phyloP scores from a whole-genome alignment of 371 early-diverging fungal species.

The Capillidium rhysosporum region DNA sequence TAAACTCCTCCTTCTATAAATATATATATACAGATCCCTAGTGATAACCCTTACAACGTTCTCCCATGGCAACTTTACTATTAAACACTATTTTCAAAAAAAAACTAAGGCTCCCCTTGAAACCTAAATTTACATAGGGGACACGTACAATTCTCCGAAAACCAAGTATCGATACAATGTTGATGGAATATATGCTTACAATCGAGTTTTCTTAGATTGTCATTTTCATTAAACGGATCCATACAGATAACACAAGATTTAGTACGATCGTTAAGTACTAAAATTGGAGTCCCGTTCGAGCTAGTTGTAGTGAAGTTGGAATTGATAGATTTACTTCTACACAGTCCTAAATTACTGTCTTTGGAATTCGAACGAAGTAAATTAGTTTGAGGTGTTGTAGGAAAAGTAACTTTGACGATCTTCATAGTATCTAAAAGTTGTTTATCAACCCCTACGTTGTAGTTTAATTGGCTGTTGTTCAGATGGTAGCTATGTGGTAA shows the following conservation, averaged over 20 bases:
- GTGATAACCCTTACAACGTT: too few species aligned
- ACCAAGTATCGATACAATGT: background rate
- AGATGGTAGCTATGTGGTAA: background rate
- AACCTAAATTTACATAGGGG: background rate
- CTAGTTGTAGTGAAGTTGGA: background rate
- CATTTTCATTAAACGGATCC: background rate
- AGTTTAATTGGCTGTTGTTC: background rate
- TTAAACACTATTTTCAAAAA: too few species aligned
- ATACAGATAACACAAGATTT: background rate
- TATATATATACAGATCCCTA: too few species aligned
- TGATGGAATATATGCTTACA: background rate
- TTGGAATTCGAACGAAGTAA: too few species aligned
- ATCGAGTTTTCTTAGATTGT: background rate
- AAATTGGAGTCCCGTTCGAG: background rate
- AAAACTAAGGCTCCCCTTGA: too few species aligned
- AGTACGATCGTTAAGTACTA: background rate
- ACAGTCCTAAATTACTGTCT: too few species aligned
- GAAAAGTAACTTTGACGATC: background rate
- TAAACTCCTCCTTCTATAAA: too few species aligned
- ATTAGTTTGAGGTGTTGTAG: background rate
- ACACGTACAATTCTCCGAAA: background rate
- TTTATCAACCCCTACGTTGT: background rate
- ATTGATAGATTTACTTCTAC: background rate
- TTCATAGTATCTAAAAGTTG: background rate
- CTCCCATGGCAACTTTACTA: too few species aligned